Evolutionary conservation across 257 asterid genomes (phyloP).

Genomic region (Coffea canephora): DNA sequence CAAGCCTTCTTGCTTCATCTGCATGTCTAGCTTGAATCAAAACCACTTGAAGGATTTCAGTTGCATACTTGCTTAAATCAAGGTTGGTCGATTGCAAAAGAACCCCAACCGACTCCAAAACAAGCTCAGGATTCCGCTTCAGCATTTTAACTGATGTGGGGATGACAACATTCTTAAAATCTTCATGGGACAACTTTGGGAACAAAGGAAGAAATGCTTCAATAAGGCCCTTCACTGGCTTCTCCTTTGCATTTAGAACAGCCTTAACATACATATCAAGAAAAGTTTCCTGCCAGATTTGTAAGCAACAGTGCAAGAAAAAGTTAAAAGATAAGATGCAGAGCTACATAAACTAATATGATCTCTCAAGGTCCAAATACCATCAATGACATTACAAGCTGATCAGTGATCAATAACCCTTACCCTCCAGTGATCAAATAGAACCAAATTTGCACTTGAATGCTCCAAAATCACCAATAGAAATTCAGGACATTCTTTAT

Average conservation of each 20-base stretch:
- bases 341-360: constrained; percentile 1
- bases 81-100: constrained; percentile 63
- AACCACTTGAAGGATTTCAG: constrained; percentile 72
- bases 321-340: constrained; percentile 5
- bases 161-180: constrained; percentile 60
- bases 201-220: constrained; percentile 81
- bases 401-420: constrained; percentile 9
- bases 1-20: constrained; percentile 82
- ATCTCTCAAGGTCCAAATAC: not conserved
- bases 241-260: constrained; percentile 84
- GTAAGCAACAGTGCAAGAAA: constrained; percentile 28
- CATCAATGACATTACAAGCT: not conserved
- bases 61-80: constrained; percentile 89
- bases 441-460: constrained; percentile 44
- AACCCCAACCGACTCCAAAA: constrained; percentile 80
- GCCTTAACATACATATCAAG: constrained; percentile 76
- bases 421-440: constrained; percentile 75
- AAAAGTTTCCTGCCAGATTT: constrained; percentile 57
- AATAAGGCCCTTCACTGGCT: constrained; percentile 68
- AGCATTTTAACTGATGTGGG: constrained; percentile 89
- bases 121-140: constrained; percentile 97
- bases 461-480: constrained; percentile 61
- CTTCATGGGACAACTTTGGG: constrained; percentile 74
- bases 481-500: constrained; percentile 70
- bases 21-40: constrained; percentile 83